Evolutionary conservation across 495 filamentous ascomycete genomes (phyloP).

Genomic region (Staphylotrichum tortipilum): DNA sequence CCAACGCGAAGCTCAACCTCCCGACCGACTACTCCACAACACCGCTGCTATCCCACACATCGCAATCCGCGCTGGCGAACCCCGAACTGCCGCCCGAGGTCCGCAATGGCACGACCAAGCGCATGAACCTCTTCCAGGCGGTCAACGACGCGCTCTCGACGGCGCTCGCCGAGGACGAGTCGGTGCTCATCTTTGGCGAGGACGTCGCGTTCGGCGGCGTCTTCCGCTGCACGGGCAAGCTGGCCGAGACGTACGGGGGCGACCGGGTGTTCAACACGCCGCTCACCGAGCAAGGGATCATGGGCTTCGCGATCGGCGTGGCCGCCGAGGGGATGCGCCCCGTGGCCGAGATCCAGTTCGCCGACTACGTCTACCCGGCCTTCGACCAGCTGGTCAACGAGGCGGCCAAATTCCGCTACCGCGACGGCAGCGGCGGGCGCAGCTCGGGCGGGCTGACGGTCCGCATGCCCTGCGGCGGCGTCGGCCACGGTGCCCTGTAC

Average conservation of each 20-base stretch:
- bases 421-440: constrained; percentile 63
- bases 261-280: constrained; percentile 97
- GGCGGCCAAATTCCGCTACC: constrained; percentile 84
- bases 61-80: constrained; percentile 58
- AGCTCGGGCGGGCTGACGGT: constrained; percentile 75
- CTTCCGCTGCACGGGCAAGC: constrained; percentile 88
- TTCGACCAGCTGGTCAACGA: constrained; percentile 98
- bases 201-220: constrained; percentile 96
- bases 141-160: constrained; percentile 82
- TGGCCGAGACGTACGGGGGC: constrained; percentile 75
- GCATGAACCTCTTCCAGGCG: constrained; percentile 85
- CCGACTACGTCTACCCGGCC: constrained; percentile 93
- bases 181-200: constrained; percentile 87
- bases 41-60: constrained; percentile 69
- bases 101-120: constrained; percentile 61
- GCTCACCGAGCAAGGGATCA: constrained; percentile 85
- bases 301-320: constrained; percentile 85
- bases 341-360: constrained; percentile 95
- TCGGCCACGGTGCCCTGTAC: constrained; percentile 94
- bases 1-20: constrained; percentile 61
- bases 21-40: constrained; percentile 84
- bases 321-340: constrained; percentile 89
- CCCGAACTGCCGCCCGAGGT: constrained; percentile 55
- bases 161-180: constrained; percentile 74
- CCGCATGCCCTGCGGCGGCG: constrained; percentile 87